Evolutionary conservation across 2,329 filamentous ascomycete species (phyloP).

Genomic region (Cladorrhinum sp.): DNA sequence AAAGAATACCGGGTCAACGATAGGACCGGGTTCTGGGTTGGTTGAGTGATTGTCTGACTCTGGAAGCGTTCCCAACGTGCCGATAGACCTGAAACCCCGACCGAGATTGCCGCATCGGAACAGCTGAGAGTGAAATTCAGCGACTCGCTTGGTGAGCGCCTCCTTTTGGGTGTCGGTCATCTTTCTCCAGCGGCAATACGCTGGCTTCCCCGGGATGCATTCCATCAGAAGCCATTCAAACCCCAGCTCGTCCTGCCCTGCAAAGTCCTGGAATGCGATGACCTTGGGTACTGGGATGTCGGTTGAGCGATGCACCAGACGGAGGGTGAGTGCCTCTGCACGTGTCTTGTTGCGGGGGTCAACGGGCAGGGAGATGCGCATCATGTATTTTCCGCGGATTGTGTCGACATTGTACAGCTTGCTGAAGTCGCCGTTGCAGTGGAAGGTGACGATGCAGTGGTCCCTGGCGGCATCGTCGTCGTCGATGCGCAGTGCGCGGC

Average conservation of each 20-base stretch:
- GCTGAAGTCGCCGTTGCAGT: slow-evolving; percentile 31
- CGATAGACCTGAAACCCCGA: slow-evolving; percentile 26
- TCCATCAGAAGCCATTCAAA: slow-evolving; percentile 42
- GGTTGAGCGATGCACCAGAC: slow-evolving; percentile 31
- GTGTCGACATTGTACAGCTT: slow-evolving; percentile 31
- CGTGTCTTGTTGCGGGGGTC: slow-evolving; percentile 29
- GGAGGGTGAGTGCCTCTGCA: slow-evolving; percentile 37
- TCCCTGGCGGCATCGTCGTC: slow-evolving; percentile 9
- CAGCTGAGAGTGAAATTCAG: slow-evolving; percentile 32
- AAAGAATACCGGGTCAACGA: slow-evolving; percentile 37
- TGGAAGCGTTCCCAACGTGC: slow-evolving; percentile 24
- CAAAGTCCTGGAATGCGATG: slow-evolving; percentile 32
- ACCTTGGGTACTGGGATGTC: slow-evolving; percentile 35
- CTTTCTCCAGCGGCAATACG: slow-evolving; percentile 30
- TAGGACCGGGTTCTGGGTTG: slow-evolving; percentile 23
- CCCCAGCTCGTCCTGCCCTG: slow-evolving; percentile 33
- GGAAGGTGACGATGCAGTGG: slow-evolving; percentile 26
- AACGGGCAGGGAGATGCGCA: slow-evolving; percentile 31
- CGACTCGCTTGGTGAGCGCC: slow-evolving; percentile 31
- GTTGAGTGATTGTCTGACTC: neutral
- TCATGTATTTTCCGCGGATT: slow-evolving; percentile 17
- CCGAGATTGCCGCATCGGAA: slow-evolving; percentile 21
- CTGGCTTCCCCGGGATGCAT: slow-evolving; percentile 28
- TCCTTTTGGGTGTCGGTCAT: slow-evolving; percentile 35
- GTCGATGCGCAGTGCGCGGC: slow-evolving; percentile 25